A percentile compares a stretch with the other conserved stretches of the same genome.
Conservation (phyloP, 1,139 yeast genomes). For the Diutina mesorugosa region DNA sequence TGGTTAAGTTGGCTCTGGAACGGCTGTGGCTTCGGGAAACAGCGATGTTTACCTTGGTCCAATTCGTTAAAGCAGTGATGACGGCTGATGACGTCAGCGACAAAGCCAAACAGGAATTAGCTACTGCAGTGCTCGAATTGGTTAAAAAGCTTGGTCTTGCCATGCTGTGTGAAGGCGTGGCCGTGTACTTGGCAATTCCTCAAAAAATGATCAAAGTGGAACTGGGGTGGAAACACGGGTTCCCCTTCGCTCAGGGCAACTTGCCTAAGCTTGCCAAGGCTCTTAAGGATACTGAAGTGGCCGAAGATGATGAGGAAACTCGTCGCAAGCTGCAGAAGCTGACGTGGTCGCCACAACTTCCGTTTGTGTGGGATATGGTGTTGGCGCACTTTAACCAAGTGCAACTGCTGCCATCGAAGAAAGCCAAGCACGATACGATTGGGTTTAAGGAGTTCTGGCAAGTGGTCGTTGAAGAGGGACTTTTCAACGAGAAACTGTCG, state of each 20-base stretch:
- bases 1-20: constrained; percentile 45
- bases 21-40: constrained; percentile 89
- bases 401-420: constrained; percentile 10
- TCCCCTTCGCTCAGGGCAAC: constrained; percentile 66
- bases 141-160: constrained; percentile 45
- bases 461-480: constrained; percentile 63
- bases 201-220: constrained; percentile 3
- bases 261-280: constrained; percentile 47
- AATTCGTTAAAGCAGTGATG: constrained; percentile 18
- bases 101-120: constrained; percentile 11
- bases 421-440: constrained; percentile 14
- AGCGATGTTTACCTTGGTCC: constrained; percentile 56
- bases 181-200: constrained; percentile 48
- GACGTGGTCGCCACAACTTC: constrained; percentile 67
- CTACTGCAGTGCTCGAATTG: constrained; percentile 17
- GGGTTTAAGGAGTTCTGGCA: constrained; percentile 68
- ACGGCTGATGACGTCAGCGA: constrained; percentile 11
- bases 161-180: constrained; percentile 68
- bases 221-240: constrained; percentile 51
- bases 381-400: constrained; percentile 24
- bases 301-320: constrained; percentile 20
- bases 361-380: constrained; percentile 74
- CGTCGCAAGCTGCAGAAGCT: constrained; percentile 37
- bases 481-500: constrained; percentile 67
- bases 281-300: constrained; percentile 41